Evolutionary conservation across 257 asterid species (phyloP).

Genomic region (Echium plantagineum): DNA sequence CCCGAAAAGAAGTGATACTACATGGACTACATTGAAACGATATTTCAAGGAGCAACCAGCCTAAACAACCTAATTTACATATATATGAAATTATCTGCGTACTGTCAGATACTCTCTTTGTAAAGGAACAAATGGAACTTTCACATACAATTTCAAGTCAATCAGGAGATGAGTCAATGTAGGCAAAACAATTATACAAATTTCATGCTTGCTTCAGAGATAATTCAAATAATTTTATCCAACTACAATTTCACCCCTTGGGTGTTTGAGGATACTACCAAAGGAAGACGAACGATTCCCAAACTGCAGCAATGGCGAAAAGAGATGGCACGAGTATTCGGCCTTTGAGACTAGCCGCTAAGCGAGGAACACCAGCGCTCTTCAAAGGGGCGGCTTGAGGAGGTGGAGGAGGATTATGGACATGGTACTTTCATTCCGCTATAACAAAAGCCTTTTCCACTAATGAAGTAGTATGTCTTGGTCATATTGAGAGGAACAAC

Average conservation of each 20-base stretch:
- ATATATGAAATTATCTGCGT: too few relatives aligned
- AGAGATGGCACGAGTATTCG: constrained; percentile 41
- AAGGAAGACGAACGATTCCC: constrained; percentile 44
- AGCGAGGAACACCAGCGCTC: constrained; percentile 18
- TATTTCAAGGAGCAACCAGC: too few relatives aligned
- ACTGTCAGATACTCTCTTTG: too few relatives aligned
- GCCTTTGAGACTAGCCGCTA: constrained; percentile 23
- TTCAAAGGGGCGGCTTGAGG: constrained; percentile 29
- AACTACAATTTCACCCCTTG: constrained; percentile 5
- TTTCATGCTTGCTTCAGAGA: constrained; percentile 23
- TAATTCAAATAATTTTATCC: constrained; percentile 12
- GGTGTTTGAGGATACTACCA: constrained; percentile 16
- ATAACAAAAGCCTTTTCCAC: too few relatives aligned
- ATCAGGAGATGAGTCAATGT: constrained; percentile 11
- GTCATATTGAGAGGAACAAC: too few relatives aligned
- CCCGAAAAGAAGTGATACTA: too few relatives aligned
- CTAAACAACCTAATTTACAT: too few relatives aligned
- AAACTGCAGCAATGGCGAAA: constrained; percentile 40
- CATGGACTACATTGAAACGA: too few relatives aligned
- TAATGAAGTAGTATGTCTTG: too few relatives aligned
- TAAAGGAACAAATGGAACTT: constrained; percentile 1
- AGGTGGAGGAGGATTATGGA: constrained; percentile 61
- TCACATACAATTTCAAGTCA: constrained; percentile 16
- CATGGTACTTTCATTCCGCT: too few relatives aligned
- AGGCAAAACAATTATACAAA: constrained; percentile 9